Conservation (phyloP, 306 rosid species). For the Ormosia semicastrata region DNA sequence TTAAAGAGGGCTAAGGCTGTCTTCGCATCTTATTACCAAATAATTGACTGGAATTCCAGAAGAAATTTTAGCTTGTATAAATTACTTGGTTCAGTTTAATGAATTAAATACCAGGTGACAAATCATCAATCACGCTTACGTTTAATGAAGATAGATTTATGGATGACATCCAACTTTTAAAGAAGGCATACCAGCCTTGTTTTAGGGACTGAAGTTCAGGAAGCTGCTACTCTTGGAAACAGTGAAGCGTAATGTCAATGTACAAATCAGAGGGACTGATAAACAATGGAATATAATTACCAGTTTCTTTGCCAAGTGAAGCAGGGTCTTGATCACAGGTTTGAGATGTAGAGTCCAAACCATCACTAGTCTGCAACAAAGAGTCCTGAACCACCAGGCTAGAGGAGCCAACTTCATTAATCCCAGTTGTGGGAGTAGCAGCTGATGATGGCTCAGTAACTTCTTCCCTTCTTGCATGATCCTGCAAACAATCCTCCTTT, state of each 20-base stretch:
- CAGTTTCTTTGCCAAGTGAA: slow-evolving; percentile 20
- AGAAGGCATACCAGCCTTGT: not conserved
- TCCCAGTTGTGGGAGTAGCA: slow-evolving; percentile 17
- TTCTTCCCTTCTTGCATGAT: slow-evolving; percentile 11
- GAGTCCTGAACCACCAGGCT: not conserved
- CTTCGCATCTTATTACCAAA: not conserved
- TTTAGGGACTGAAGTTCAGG: not conserved
- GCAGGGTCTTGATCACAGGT: slow-evolving; percentile 22
- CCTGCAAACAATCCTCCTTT: slow-evolving; percentile 19
- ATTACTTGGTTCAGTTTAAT: not conserved
- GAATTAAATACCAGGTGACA: not conserved
- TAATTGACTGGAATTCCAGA: not conserved
- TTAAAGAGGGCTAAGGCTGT: not conserved
- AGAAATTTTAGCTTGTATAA: not conserved
- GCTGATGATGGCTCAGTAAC: slow-evolving; percentile 25
- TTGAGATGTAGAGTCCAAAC: slow-evolving; percentile 20
- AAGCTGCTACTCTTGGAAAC: not conserved
- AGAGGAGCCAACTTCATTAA: slow-evolving; percentile 34
- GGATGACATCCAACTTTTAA: not conserved
- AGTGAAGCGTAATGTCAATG: not conserved
- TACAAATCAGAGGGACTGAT: not conserved
- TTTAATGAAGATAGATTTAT: not conserved
- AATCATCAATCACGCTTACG: not conserved
- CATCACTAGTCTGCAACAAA: not conserved
- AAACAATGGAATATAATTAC: slow-evolving; percentile 9